Conservation (phyloP, 331 rosid genomes). For the Telfairia occidentalis region DNA sequence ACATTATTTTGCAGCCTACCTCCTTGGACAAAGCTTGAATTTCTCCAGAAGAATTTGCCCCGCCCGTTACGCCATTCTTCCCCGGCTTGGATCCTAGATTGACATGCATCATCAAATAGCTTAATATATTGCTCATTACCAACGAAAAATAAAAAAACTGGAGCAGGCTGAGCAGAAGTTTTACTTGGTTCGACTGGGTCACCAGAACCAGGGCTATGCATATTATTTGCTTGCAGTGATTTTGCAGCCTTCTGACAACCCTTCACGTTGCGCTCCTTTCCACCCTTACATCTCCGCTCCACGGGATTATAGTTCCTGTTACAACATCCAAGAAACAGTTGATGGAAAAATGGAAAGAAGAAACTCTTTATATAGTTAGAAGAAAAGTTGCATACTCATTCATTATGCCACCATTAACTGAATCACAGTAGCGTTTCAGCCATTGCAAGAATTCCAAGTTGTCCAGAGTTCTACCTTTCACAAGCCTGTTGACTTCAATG, state of each 20-base stretch:
- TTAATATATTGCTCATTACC: neutral
- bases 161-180: conserved; percentile 34
- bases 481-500: conserved; percentile 90
- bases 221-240: conserved; percentile 57
- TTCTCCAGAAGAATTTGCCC: conserved; percentile 39
- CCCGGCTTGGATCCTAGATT: conserved; percentile 51
- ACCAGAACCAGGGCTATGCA: conserved; percentile 37
- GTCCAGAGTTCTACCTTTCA: conserved; percentile 94
- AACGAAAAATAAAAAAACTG: neutral
- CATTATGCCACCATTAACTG: conserved; percentile 96
- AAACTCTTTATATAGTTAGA: neutral
- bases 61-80: conserved; percentile 32
- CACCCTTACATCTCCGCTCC: conserved; percentile 70
- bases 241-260: conserved; percentile 48
- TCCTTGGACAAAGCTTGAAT: conserved; percentile 68
- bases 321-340: conserved; percentile 3
- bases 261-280: conserved; percentile 52
- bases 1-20: conserved; percentile 30
- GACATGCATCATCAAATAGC: conserved; percentile 5
- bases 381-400: conserved; percentile 74
- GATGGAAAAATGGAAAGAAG: neutral
- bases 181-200: conserved; percentile 33
- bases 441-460: conserved; percentile 94
- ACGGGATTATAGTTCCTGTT: conserved; percentile 77
- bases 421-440: conserved; percentile 98